Base-by-base conservation (phyloP, 139 green algal genomes). In the Coelastrella sp. region DNA sequence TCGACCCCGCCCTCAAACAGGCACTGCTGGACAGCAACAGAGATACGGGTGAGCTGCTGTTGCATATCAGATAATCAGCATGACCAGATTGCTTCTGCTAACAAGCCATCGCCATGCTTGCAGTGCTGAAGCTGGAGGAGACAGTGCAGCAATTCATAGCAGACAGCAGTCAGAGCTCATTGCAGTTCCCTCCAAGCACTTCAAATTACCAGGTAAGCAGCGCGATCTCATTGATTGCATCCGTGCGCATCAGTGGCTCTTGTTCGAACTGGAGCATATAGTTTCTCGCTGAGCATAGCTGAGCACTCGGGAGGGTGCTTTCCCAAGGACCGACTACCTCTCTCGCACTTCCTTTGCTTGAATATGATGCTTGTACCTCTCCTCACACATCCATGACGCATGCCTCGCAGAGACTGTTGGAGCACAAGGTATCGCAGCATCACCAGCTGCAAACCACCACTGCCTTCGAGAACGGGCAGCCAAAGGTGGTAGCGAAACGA, bases 401-500 rank as follows among this genome's bases (percentile, higher is more conserved):
- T 35, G 63, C 15, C 8, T 20, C n/a, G 27, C 84, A 88, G 84
- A 72, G 84, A 20, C 61, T 88, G 25, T 57, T 88, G 84, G 66
- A 88, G 84, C 84, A 88, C 84, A 88, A 88, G 84, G 84, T 88
- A 35, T 80, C 68, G 17, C 84, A 88, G 68, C 84, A 88, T 73
- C 68, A 88, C 49, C 68, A 70, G 19, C 68, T 88, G 35, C 15
- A 25, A 10, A 88, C 84, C 15, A 70, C 20, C 8, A 88, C 84
- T 57, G 84, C 84, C 9, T 81, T 88, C 12, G 84, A 81, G 49
- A 70, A 78, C 19, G 68, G 84, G 20, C 84, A 88, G 66, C 66
- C 84, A 4, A 35, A 68, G 6, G 84, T 88, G 8, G 19, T 88
- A 11, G 68, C 84, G 4, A 80, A 70, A n/a, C 66, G 68, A 20